These are phyloP conservation scores for Neocatenulostroma microsporum DNA, from an alignment of 2,329 filamentous ascomycete species.

Conservation along the genomic window DNA sequence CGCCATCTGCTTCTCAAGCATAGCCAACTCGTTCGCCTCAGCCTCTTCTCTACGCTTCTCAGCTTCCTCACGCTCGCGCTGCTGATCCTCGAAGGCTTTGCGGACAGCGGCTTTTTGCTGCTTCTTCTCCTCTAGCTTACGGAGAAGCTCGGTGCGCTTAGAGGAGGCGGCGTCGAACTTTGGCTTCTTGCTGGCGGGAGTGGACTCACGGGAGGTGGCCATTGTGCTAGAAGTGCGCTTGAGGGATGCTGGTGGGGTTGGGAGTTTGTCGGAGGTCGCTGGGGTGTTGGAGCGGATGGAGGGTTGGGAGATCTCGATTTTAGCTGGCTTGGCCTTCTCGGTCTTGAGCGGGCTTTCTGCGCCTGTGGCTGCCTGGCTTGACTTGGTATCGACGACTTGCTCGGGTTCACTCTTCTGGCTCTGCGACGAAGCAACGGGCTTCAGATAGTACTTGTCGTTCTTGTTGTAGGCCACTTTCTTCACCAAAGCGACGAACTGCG, in stretches of 20 bases:
- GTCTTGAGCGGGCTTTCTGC: too few relatives aligned
- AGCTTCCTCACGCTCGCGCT: slow-evolving; percentile 11
- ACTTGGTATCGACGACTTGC: too few relatives aligned
- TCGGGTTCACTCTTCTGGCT: too few relatives aligned
- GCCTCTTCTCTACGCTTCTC: slow-evolving; percentile 1
- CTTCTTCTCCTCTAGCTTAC: slow-evolving; percentile 9
- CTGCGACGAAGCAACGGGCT: too few relatives aligned
- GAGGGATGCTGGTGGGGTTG: slow-evolving; percentile 5
- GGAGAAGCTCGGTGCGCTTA: slow-evolving; percentile 5
- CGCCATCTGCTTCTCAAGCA: neutral
- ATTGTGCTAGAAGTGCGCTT: too few relatives aligned
- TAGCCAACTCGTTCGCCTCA: too few relatives aligned
- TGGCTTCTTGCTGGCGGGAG: slow-evolving; percentile 4
- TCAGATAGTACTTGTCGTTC: neutral
- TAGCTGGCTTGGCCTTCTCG: too few relatives aligned
- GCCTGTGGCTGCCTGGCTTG: too few relatives aligned
- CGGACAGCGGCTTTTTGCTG: slow-evolving; percentile 6
- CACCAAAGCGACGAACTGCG: neutral
- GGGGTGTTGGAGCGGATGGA: too few relatives aligned
- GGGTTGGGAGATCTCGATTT: too few relatives aligned
- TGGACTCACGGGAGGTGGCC: slow-evolving; percentile 4
- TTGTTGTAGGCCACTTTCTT: neutral
- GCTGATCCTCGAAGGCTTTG: slow-evolving; percentile 6
- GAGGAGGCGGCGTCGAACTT: slow-evolving; percentile 1
- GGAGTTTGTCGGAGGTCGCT: too few relatives aligned